These are phyloP conservation scores for Schizosaccharomyces japonicus DNA, from an alignment of 805 yeast species.

Conservation along the genomic window DNA sequence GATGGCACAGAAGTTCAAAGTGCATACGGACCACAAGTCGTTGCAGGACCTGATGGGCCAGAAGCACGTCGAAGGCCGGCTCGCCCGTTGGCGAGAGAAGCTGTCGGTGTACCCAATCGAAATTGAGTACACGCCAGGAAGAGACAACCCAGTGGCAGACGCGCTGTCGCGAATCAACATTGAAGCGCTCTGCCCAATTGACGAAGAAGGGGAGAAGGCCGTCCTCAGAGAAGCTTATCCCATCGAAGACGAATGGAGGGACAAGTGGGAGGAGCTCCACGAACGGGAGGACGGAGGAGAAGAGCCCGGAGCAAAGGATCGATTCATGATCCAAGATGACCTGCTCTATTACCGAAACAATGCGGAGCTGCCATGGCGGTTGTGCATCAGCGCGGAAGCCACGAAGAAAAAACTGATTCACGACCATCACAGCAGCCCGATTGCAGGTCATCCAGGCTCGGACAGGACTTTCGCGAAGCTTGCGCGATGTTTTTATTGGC, in stretches of 20 bases:
- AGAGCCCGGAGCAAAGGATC: neutral
- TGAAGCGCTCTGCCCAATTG: no score
- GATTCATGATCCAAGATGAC: neutral
- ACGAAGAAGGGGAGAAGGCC: neutral
- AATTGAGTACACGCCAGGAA: neutral
- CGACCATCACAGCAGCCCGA: neutral
- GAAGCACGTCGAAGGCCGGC: neutral
- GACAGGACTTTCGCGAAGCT: constrained; percentile 3
- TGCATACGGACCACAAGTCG: neutral
- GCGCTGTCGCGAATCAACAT: no score
- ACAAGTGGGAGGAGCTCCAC: neutral
- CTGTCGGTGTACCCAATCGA: neutral
- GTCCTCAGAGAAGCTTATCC: neutral
- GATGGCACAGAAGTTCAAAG: neutral
- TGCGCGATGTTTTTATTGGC: constrained; percentile 6
- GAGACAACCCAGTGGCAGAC: neutral
- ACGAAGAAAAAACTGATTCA: neutral
- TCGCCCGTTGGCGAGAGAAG: neutral
- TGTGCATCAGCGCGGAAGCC: no score
- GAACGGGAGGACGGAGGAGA: no score
- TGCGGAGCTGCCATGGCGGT: no score
- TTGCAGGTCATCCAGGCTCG: constrained; percentile 5
- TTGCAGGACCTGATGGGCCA: neutral
- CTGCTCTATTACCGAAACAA: neutral
- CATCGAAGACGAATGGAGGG: neutral